Conservation (phyloP, 495 filamentous ascomycete genomes). For the Eremomyces bilateralis region DNA sequence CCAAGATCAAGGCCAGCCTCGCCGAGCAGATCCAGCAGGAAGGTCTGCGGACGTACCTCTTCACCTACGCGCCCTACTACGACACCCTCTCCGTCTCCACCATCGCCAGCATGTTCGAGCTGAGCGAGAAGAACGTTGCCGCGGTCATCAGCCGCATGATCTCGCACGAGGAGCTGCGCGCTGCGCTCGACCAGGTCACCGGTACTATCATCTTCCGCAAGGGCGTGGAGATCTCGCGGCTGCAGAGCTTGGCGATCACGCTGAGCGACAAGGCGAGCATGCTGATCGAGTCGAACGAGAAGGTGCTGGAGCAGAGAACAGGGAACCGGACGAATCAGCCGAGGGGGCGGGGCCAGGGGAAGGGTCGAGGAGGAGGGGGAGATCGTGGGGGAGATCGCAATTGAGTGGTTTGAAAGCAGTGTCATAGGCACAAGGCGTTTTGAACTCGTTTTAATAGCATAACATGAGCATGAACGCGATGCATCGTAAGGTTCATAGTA, state of each 20-base stretch:
- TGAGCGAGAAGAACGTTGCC: slow-evolving; percentile 67
- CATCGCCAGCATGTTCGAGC: slow-evolving; percentile 86
- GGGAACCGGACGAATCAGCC: no score
- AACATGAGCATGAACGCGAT: no score
- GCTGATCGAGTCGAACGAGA: slow-evolving; percentile 92
- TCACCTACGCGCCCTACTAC: slow-evolving; percentile 98
- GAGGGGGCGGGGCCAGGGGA: slow-evolving; percentile 86
- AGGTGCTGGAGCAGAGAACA: slow-evolving; percentile 91
- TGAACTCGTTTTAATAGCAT: no score
- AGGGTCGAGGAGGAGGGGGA: slow-evolving; percentile 46
- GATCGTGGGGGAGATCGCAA: no score
- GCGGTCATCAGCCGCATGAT: slow-evolving; percentile 99
- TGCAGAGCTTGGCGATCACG: slow-evolving; percentile 86
- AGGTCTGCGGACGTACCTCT: slow-evolving; percentile 92
- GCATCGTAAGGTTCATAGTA: no score
- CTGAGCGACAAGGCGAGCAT: slow-evolving; percentile 88
- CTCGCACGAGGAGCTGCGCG: slow-evolving; percentile 90
- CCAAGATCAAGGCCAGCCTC: slow-evolving; percentile 89
- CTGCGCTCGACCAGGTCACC: slow-evolving; percentile 94
- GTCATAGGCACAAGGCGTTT: not conserved
- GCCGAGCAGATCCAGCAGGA: slow-evolving; percentile 96
- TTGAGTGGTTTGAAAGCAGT: no score
- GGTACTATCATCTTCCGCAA: slow-evolving; percentile 97
- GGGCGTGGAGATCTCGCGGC: slow-evolving; percentile 87
- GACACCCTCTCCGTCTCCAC: slow-evolving; percentile 77